A percentile compares a stretch with the other conserved stretches of the same genome.
Evolutionary conservation across 192 early-diverging fungal genomes (phyloP).

Genomic region (Entomortierella parvispora): DNA sequence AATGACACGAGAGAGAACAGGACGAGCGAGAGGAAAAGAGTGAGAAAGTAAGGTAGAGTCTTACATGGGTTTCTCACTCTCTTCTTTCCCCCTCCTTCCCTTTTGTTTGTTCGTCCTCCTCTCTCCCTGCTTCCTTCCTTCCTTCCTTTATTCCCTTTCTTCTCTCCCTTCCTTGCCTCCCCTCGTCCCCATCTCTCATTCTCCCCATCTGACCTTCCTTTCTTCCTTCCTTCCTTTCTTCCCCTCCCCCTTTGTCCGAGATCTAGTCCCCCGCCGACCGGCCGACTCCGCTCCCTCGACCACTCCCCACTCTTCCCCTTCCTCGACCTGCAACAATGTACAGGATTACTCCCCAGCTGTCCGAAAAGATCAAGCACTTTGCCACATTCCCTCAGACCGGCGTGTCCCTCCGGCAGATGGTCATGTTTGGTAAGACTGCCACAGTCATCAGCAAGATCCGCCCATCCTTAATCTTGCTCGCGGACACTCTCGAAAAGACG

Average conservation of each 20-base stretch:
- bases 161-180: too few relatives aligned
- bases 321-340: constrained; percentile 29
- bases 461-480: not conserved
- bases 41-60: too few relatives aligned
- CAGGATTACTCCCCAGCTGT: constrained; percentile 67
- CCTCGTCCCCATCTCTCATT: not conserved
- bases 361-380: constrained; percentile 81
- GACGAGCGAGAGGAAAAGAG: too few relatives aligned
- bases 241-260: not conserved
- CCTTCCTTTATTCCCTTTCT: not conserved
- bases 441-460: too few relatives aligned
- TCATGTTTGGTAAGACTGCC: constrained; percentile 82
- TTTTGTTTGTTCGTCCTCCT: not conserved
- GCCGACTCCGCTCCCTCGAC: too few relatives aligned
- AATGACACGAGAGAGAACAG: too few relatives aligned
- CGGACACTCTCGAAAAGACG: not conserved
- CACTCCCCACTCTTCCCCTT: constrained; percentile 1
- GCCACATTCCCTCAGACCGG: constrained; percentile 90
- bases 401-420: constrained; percentile 94
- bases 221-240: not conserved
- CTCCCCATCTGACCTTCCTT: too few relatives aligned
- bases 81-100: not conserved
- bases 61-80: too few relatives aligned
- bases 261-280: too few relatives aligned
- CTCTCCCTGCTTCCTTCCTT: not conserved